Percentiles rank a stretch among this genome's conserved stretches.
phyloP scores from a whole-genome alignment of 1,284 basidiomycete genomes.

The Malassezia equina region DNA sequence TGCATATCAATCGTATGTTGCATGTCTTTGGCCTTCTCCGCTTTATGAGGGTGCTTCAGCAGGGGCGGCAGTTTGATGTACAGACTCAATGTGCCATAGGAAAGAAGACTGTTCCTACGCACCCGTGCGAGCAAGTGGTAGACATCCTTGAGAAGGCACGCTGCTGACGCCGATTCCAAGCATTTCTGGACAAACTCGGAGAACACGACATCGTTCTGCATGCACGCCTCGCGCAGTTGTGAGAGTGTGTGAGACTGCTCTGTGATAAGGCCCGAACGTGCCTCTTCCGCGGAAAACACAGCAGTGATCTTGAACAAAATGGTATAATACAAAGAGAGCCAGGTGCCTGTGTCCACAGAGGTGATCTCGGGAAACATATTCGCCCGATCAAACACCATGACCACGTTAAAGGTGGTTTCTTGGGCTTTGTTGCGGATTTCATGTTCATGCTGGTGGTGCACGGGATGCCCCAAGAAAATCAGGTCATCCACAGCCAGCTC shows the following conservation, averaged over 20 bases:
- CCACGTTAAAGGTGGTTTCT: constrained; percentile 34
- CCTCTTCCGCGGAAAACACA: constrained; percentile 40
- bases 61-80: constrained; percentile 43
- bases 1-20: constrained; percentile 37
- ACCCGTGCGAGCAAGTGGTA: constrained; percentile 33
- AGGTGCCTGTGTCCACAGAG: constrained; percentile 27
- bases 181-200: constrained; percentile 16
- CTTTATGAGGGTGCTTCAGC: constrained; percentile 24
- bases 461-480: constrained; percentile 90
- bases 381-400: constrained; percentile 41
- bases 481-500: constrained; percentile 83
- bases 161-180: constrained; percentile 33
- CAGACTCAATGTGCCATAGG: constrained; percentile 22
- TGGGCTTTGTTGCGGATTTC: background rate
- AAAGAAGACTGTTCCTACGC: constrained; percentile 36
- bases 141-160: constrained; percentile 27
- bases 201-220: constrained; percentile 26
- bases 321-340: constrained; percentile 41
- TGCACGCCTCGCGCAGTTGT: constrained; percentile 29
- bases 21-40: constrained; percentile 28
- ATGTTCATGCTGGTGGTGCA: constrained; percentile 54
- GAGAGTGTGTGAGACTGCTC: constrained; percentile 29
- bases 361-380: constrained; percentile 29
- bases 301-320: constrained; percentile 46
- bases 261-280: constrained; percentile 26